Conservation (phyloP, 148 eudicot genomes). For the Persicaria tinctoria region DNA sequence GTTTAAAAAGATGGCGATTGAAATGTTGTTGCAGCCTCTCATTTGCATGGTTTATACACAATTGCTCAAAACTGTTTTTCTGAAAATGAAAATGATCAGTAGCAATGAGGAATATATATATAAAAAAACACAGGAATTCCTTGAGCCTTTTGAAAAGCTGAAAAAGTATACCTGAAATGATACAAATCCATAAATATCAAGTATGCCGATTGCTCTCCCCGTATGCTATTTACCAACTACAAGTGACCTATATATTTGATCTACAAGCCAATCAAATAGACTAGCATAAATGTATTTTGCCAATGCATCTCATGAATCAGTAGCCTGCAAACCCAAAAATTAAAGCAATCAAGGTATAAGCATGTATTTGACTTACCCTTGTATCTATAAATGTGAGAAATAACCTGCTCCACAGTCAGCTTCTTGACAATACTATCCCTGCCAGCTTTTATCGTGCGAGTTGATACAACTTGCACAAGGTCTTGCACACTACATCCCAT, state of each 20-base stretch:
- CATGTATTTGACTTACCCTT: neutral
- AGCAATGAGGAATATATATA: neutral
- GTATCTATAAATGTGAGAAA: neutral
- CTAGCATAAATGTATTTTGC: constrained; percentile 81
- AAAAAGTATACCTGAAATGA: neutral
- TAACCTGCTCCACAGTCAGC: constrained; percentile 78
- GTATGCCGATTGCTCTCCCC: too few species aligned
- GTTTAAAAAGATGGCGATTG: too few species aligned
- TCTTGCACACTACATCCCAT: constrained; percentile 68
- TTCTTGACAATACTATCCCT: constrained; percentile 65
- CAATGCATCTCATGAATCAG: constrained; percentile 79
- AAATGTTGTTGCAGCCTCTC: too few species aligned
- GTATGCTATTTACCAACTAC: too few species aligned
- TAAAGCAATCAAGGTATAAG: neutral
- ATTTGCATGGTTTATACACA: constrained; percentile 33
- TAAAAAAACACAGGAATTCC: neutral
- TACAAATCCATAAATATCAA: too few species aligned
- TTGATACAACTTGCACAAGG: constrained; percentile 59
- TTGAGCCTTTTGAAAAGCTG: neutral
- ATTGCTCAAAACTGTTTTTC: constrained; percentile 41
- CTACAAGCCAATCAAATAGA: constrained; percentile 89
- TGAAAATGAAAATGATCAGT: neutral
- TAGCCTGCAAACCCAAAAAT: constrained; percentile 46
- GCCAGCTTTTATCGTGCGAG: constrained; percentile 65
- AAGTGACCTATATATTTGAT: constrained; percentile 14